Evolutionary conservation across 768 basidiomycete species (phyloP).

Genomic region (Agaricus blazei): DNA sequence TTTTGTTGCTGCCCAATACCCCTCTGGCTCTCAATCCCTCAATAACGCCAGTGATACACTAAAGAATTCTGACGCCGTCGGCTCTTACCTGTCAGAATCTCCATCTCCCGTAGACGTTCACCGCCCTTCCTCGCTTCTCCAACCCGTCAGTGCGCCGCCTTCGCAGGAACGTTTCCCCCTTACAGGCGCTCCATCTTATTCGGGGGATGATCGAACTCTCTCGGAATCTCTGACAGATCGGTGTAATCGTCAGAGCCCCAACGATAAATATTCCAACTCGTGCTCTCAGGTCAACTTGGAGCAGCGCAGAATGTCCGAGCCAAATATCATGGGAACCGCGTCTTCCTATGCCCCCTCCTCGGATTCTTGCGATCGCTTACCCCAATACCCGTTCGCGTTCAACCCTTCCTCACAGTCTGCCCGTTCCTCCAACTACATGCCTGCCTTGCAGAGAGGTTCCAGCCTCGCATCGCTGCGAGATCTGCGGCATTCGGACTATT

Average conservation of each 20-base stretch:
- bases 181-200: constrained; percentile 34
- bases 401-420: constrained; percentile 24
- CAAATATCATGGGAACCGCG: constrained; percentile 38
- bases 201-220: constrained; percentile 35
- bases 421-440: constrained; percentile 33
- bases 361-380: constrained; percentile 22
- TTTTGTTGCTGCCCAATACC: constrained; percentile 10
- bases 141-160: constrained; percentile 36
- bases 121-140: constrained; percentile 31
- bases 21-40: constrained; percentile 8
- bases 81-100: constrained; percentile 32
- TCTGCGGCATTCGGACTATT: constrained; percentile 32
- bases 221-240: constrained; percentile 32
- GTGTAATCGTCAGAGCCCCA: constrained; percentile 29
- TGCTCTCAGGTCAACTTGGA: constrained; percentile 34
- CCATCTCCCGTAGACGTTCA: constrained; percentile 40
- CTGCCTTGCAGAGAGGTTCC: constrained; percentile 40
- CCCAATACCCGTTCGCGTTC: constrained; percentile 35
- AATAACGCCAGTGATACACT: constrained; percentile 23
- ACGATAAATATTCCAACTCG: constrained; percentile 30
- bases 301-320: constrained; percentile 69
- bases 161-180: constrained; percentile 41
- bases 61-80: constrained; percentile 20
- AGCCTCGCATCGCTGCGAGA: constrained; percentile 43
- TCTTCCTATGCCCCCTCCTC: constrained; percentile 33